A percentile compares a stretch with the other conserved stretches of the same genome.
Conservation (phyloP, 78 protist species). For the Emiliania huxleyi region DNA sequence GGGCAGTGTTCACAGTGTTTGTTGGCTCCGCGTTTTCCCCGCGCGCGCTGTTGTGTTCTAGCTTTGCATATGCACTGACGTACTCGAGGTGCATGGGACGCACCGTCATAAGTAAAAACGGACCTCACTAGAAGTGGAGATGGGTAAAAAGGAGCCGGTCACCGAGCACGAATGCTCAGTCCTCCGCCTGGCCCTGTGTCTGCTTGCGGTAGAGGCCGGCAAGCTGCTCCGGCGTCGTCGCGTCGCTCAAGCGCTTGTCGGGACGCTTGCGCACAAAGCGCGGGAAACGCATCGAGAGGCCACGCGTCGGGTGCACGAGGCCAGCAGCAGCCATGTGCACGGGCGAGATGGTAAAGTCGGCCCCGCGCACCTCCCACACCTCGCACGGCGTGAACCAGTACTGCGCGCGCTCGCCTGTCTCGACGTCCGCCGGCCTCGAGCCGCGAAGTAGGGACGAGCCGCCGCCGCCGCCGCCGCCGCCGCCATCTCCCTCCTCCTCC, state of each 20-base stretch:
- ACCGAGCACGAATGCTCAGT: too few relatives aligned
- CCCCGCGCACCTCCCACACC: conserved; percentile 64
- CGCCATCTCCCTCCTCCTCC: background rate
- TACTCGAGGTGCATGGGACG: too few relatives aligned
- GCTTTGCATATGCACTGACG: too few relatives aligned
- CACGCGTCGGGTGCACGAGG: background rate
- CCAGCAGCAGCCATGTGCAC: conserved; percentile 43
- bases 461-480: background rate
- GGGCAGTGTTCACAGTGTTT: too few relatives aligned
- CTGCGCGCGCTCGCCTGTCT: background rate
- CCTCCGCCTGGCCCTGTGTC: too few relatives aligned
- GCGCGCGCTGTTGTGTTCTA: too few relatives aligned
- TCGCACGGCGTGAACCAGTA: conserved; percentile 8
- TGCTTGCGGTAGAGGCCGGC: background rate
- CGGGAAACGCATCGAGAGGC: conserved; percentile 63
- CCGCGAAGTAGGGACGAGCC: background rate
- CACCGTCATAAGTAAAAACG: too few relatives aligned
- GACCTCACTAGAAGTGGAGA: too few relatives aligned
- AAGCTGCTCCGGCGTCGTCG: conserved; percentile 34
- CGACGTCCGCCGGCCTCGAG: background rate
- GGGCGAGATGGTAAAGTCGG: conserved; percentile 46
- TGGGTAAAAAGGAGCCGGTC: too few relatives aligned
- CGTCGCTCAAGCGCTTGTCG: conserved; percentile 38
- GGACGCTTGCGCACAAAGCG: conserved; percentile 41
- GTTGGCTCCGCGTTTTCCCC: too few relatives aligned